A percentile compares a stretch with the other conserved stretches of the same genome.
phyloP scores from a whole-genome alignment of 192 early-diverging fungal genomes.

The Umbelopsis sp. region DNA sequence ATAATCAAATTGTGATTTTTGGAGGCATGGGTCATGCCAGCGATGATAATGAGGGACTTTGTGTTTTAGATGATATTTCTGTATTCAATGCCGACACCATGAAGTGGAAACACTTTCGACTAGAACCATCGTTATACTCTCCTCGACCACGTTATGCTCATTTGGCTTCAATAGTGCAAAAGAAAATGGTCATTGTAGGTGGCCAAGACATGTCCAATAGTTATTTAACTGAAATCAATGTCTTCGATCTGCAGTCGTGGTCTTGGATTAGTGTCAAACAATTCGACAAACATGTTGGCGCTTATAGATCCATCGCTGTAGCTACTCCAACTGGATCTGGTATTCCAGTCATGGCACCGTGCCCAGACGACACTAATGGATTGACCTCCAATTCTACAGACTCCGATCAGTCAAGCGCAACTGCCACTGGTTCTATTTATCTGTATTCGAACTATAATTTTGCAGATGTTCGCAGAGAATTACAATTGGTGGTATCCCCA shows the following conservation, averaged over 20 bases:
- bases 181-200: slow-evolving; percentile 65
- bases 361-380: background rate
- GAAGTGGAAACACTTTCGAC: slow-evolving; percentile 53
- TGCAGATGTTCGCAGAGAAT: slow-evolving; percentile 66
- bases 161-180: slow-evolving; percentile 59
- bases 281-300: slow-evolving; percentile 69
- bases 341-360: slow-evolving; percentile 4
- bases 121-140: slow-evolving; percentile 40
- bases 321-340: slow-evolving; percentile 18
- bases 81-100: slow-evolving; percentile 60
- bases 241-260: slow-evolving; percentile 61
- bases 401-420: slow-evolving; percentile 18
- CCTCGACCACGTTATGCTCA: slow-evolving; percentile 79
- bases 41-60: slow-evolving; percentile 48
- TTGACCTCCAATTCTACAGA: background rate
- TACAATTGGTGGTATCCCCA: slow-evolving; percentile 63
- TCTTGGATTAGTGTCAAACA: slow-evolving; percentile 61
- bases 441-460: slow-evolving; percentile 83
- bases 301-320: slow-evolving; percentile 72
- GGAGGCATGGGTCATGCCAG: slow-evolving; percentile 74
- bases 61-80: slow-evolving; percentile 67
- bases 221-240: slow-evolving; percentile 73
- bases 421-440: slow-evolving; percentile 37
- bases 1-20: slow-evolving; percentile 65
- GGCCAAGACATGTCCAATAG: slow-evolving; percentile 75